Evolutionary conservation across 2,329 filamentous ascomycete species (phyloP).

Genomic region (Scleromitrula shiraiana): DNA sequence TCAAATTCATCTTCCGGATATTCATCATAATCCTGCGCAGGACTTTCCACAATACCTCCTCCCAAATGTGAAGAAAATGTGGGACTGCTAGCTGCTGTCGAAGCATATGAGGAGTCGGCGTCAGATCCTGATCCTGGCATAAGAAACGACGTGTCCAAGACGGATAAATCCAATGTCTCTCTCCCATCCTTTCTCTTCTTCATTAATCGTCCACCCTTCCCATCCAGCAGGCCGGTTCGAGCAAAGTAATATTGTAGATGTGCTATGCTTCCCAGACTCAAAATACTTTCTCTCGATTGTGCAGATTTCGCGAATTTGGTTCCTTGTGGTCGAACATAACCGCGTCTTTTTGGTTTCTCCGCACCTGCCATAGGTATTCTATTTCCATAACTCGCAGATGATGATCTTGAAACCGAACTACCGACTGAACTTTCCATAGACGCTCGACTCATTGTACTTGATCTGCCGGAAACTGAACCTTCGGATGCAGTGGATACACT

Average conservation of each 20-base stretch:
- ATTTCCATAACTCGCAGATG: conserved; percentile 46
- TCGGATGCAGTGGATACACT: conserved; percentile 51
- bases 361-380: conserved; percentile 39
- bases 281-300: conserved; percentile 82
- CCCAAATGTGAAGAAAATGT: conserved; percentile 36
- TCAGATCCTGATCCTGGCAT: conserved; percentile 40
- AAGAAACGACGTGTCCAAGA: conserved; percentile 39
- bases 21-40: conserved; percentile 36
- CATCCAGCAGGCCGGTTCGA: conserved; percentile 83
- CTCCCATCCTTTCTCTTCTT: conserved; percentile 52
- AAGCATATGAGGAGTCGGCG: conserved; percentile 51
- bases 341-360: conserved; percentile 32
- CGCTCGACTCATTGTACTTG: conserved; percentile 39
- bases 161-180: conserved; percentile 49
- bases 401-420: conserved; percentile 50
- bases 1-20: conserved; percentile 43
- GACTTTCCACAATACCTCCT: conserved; percentile 32
- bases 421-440: conserved; percentile 44
- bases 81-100: conserved; percentile 51
- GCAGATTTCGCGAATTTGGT: conserved; percentile 79
- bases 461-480: conserved; percentile 39
- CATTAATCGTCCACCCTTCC: conserved; percentile 80
- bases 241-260: conserved; percentile 99
- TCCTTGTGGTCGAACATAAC: conserved; percentile 30
- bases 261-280: conserved; percentile 92